Evolutionary conservation across 768 basidiomycete genomes (phyloP), one percentile per base, ranked within the genome.

Genomic region (Lentinula boryana): DNA sequence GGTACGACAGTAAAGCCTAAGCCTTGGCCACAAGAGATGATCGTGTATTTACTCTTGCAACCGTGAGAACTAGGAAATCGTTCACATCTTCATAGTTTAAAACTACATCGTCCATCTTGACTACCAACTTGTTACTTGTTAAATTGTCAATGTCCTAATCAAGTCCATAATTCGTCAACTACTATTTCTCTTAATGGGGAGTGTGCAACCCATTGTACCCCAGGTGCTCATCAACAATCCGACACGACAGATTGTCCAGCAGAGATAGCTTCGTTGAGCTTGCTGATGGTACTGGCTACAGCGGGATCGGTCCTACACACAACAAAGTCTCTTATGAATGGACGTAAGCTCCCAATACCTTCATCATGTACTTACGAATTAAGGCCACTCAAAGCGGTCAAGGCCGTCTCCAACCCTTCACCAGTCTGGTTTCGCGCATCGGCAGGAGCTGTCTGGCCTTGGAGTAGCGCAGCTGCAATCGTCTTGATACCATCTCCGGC

Each of bases 401-500:
- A 23, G 3, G 61, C 61, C 16, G 46, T 10, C 8, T 27, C 12
- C 9, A 62, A 21, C 7, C 61, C 56, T 10, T 48, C 21, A 4
- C 16, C 48, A 1, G 50, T 49, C 33, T 62, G 61, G 48, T 57
- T 27, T 9, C 61, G 55, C 16, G 56, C 61, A 18, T 36, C 56
- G 13, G 61, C 61, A 15, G 61, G 61, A 5, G 61, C 61, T 7
- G 44, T 38, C 35, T 49, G 40, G 5, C 61, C 61, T 15, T 23
- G n/a, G n/a, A 62, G 8, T 6, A 62, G 56, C 38, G 61, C 43
- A 31, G 12, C 18, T 16, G 61, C 61, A 18, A 62, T 62, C 6
- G 56, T 58, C 50, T 62, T 62, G 50, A 62, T 62, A 5, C 61
- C 61, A 51, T 58, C 56, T 2, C 38, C 31, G 21, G 61, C 61